Conservation (phyloP, 371 early-diverging fungal species). For the Circinella umbellata region DNA sequence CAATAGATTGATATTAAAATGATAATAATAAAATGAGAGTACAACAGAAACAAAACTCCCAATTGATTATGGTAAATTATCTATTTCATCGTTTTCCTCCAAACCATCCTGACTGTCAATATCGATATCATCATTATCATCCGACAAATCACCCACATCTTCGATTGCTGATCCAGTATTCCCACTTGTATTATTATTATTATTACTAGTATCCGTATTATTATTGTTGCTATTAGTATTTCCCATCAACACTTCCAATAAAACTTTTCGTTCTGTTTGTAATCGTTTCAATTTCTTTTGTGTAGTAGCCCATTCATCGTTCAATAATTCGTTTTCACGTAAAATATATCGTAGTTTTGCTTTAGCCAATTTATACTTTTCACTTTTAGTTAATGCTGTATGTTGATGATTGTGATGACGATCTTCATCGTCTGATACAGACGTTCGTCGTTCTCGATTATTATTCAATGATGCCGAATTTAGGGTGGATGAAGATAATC, state of each 20-base stretch:
- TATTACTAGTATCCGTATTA: background rate
- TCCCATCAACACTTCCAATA: conserved; percentile 55
- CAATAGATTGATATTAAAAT: background rate
- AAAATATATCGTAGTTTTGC: conserved; percentile 59
- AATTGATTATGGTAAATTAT: background rate
- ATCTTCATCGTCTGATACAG: conserved; percentile 13
- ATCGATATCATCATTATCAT: conserved; percentile 13
- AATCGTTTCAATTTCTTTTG: conserved; percentile 55
- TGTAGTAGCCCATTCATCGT: conserved; percentile 50
- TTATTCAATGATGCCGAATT: background rate
- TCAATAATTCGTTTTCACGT: conserved; percentile 62
- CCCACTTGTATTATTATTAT: background rate
- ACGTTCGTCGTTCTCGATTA: conserved; percentile 9
- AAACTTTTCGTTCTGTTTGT: conserved; percentile 54
- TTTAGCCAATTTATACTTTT: conserved; percentile 58
- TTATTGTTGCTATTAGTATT: conserved; percentile 1
- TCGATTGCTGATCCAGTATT: conserved; percentile 3
- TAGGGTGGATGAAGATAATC: background rate
- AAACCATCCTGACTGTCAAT: conserved; percentile 15
- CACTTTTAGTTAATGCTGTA: conserved; percentile 10
- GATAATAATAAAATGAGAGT: background rate
- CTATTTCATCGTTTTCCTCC: conserved; percentile 14
- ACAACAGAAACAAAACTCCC: background rate
- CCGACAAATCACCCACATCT: conserved; percentile 7
- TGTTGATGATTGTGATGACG: background rate